Evolutionary conservation across 1,139 yeast genomes (phyloP), one percentile per base, ranked within the genome.

Genomic region (Kurtzmaniella quercitrusa): DNA sequence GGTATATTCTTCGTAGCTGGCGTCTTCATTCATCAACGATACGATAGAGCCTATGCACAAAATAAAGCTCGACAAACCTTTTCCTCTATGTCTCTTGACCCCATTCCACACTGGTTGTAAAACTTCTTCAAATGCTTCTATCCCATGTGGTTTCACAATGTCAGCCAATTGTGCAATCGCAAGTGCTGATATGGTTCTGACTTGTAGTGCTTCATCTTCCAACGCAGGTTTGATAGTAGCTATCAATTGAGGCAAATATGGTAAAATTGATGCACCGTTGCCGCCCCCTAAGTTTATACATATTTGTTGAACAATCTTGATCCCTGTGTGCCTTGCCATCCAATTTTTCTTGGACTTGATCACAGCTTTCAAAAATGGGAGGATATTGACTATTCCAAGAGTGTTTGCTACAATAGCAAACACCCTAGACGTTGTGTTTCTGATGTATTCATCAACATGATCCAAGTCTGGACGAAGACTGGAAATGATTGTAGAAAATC

Each of bases 301-400:
- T 36, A 89, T 73, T 54, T 88, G 95, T 56, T 87, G 95, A 16
- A 90, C 74, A 15, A 82, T 79, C 54, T 81, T 85, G 15, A 83
- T 77, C 48, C 97, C 98, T 0, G 96, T 88, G 51, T 88, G 95
- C 41, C 95, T 79, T 1, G 95, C 91, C 53, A 80, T 80, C 94
- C 95, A 85, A 44, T 82, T 80, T 57, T 84, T 86, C 55, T 81
- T 83, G 0, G 96, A 85, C 44, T 75, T 75, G 44, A 94, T 82
- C 1, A 89, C 94, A 0, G 97, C 96, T 48, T 75, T 79, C 31
- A 93, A 61, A 58, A 93, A 90, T 0, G 97, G 97, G 14, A 93
- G 56, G 42, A 89, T 62, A 3, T 78, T 67, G 2, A 79, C 81
- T 8, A 90, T 67, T 0, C 98, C 97, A 25, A 90, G 62, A 0